Percentiles rank a stretch among this genome's conserved stretches.
Evolutionary conservation across 768 basidiomycete species (phyloP).

Genomic region (Rhizopogon sp.): DNA sequence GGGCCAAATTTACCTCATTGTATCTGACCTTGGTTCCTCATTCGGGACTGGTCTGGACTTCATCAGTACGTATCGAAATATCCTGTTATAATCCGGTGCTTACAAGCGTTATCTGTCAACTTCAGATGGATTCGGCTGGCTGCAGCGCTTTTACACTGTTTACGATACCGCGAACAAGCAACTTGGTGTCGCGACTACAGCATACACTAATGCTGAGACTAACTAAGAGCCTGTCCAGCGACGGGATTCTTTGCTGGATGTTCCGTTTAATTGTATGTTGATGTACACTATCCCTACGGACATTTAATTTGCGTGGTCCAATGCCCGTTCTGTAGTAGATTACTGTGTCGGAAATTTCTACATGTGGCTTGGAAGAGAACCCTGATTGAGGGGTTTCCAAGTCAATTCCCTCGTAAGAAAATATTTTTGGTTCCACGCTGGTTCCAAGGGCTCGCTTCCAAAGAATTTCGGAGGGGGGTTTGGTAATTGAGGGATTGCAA

Average conservation of each 20-base stretch:
- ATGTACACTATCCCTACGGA: too few relatives aligned
- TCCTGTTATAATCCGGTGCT: neutral
- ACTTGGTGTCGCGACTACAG: constrained; percentile 22
- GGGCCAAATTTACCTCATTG: constrained; percentile 49
- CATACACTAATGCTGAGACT: constrained; percentile 40
- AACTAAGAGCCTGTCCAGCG: constrained; percentile 18
- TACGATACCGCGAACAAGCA: constrained; percentile 31
- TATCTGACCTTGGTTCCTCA: constrained; percentile 42
- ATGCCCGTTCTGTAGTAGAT: too few relatives aligned
- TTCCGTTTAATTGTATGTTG: neutral
- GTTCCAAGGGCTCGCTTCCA: too few relatives aligned
- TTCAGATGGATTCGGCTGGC: constrained; percentile 49
- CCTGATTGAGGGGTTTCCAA: too few relatives aligned
- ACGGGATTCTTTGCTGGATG: too few relatives aligned
- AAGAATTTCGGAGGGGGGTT: too few relatives aligned
- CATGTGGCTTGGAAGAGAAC: too few relatives aligned
- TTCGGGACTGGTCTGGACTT: constrained; percentile 61
- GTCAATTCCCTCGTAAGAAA: too few relatives aligned
- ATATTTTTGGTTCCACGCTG: too few relatives aligned
- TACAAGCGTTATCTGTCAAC: neutral
- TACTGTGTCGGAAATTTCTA: too few relatives aligned
- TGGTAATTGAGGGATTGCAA: too few relatives aligned
- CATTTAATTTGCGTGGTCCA: too few relatives aligned
- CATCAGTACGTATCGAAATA: constrained; percentile 38
- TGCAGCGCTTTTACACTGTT: constrained; percentile 58